Conservation (phyloP, 495 filamentous ascomycete species). For the Pyrenula aspistea region DNA sequence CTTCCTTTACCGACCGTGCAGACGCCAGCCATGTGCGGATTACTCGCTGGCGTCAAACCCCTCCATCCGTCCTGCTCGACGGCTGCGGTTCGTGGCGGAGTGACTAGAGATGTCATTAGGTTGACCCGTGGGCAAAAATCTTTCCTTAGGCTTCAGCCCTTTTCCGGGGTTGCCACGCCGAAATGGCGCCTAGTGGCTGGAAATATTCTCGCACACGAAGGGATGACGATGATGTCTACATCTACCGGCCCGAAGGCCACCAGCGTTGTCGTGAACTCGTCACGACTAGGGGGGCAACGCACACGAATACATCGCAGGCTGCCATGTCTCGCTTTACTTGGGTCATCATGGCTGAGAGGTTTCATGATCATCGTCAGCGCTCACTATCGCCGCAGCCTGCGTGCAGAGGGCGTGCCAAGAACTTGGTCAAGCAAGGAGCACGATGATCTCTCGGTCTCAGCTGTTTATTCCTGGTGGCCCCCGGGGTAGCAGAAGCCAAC, state of each 20-base stretch:
- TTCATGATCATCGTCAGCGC: neutral
- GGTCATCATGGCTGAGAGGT: neutral
- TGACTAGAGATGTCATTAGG: neutral
- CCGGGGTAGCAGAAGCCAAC: neutral
- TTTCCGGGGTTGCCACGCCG: neutral
- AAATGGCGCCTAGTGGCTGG: neutral
- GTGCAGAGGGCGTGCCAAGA: neutral
- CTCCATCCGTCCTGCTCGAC: neutral
- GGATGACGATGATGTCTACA: neutral
- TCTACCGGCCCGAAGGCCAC: neutral
- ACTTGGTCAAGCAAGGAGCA: no score
- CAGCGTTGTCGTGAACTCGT: neutral
- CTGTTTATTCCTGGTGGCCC: neutral
- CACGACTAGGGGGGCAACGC: neutral
- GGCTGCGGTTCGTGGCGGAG: neutral
- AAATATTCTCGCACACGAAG: neutral
- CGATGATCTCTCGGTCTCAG: no score
- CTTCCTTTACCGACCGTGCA: neutral
- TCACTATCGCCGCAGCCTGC: neutral
- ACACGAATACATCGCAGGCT: neutral
- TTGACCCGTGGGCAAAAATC: neutral
- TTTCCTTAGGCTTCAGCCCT: neutral
- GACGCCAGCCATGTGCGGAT: no score
- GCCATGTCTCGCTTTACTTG: neutral
- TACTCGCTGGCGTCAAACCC: no score